Evolutionary conservation across 2,329 filamentous ascomycete species (phyloP).

Genomic region (Xylaria digitata): DNA sequence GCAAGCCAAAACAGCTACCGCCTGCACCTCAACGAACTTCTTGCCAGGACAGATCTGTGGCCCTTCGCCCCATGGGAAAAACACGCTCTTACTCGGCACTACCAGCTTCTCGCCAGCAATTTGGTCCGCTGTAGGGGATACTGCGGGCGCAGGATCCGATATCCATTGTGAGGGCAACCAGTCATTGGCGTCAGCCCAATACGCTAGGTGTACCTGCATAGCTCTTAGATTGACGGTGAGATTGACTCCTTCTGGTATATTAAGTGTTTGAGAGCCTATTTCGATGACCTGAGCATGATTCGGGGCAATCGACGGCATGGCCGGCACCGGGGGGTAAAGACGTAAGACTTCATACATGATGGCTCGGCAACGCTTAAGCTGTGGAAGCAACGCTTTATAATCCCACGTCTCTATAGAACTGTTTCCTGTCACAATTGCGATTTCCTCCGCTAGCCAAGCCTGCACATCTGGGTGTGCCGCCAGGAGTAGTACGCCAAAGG

Average conservation of each 20-base stretch:
- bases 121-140: no score
- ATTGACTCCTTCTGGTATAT: conserved; percentile 2
- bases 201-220: not conserved
- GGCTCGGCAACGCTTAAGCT: conserved; percentile 22
- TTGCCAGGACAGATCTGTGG: conserved; percentile 7
- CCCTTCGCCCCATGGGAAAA: conserved; percentile 15
- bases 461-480: conserved; percentile 20
- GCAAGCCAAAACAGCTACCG: conserved; percentile 39
- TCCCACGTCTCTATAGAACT: not conserved
- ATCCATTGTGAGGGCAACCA: conserved; percentile 15
- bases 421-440: not conserved
- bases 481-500: conserved; percentile 15
- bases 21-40: conserved; percentile 41
- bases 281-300: not conserved
- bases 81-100: conserved; percentile 5
- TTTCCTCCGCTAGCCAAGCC: conserved; percentile 18
- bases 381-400: conserved; percentile 15
- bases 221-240: not conserved
- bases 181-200: conserved; percentile 3
- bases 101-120: conserved; percentile 2
- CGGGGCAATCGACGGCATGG: not conserved
- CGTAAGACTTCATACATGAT: conserved; percentile 9
- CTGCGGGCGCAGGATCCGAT: not conserved
- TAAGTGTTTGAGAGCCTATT: not conserved
- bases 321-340: conserved; percentile 10